A percentile compares a stretch with the other conserved stretches of the same genome.
Evolutionary conservation across 768 basidiomycete species (phyloP).

Genomic region (Xerocomellus intermedius): DNA sequence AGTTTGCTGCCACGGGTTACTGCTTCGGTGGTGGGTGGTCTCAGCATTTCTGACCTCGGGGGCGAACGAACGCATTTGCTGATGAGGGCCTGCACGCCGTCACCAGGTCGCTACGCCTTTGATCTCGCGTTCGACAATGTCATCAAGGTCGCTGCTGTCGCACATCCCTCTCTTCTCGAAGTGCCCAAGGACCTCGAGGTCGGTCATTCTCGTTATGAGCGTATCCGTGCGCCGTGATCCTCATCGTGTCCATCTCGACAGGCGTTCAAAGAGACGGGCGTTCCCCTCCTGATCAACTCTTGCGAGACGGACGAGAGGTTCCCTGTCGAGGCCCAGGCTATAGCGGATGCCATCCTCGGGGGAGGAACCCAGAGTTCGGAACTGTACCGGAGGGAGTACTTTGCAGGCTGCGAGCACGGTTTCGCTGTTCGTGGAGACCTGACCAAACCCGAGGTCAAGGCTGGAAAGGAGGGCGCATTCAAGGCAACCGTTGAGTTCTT

Average conservation of each 20-base stretch:
- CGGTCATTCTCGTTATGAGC: neutral
- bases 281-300: slow-evolving; percentile 67
- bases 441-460: slow-evolving; percentile 50
- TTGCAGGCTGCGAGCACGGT: slow-evolving; percentile 48
- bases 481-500: slow-evolving; percentile 57
- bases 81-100: slow-evolving; percentile 3
- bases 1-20: slow-evolving; percentile 62
- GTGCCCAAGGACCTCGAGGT: slow-evolving; percentile 56
- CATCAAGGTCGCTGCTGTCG: slow-evolving; percentile 38
- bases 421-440: slow-evolving; percentile 54
- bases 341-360: slow-evolving; percentile 52
- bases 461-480: slow-evolving; percentile 56
- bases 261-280: slow-evolving; percentile 49
- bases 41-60: too few species aligned
- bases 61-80: neutral
- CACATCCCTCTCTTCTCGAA: slow-evolving; percentile 48
- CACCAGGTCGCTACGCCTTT: slow-evolving; percentile 40
- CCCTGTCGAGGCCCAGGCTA: slow-evolving; percentile 41
- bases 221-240: neutral
- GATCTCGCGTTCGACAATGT: slow-evolving; percentile 44
- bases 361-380: slow-evolving; percentile 43
- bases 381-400: slow-evolving; percentile 33
- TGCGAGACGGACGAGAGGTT: slow-evolving; percentile 55
- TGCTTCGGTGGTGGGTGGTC: slow-evolving; percentile 60
- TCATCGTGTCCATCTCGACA: slow-evolving; percentile 18